These are phyloP conservation scores for Quercus rubra DNA, from an alignment of 306 rosid species.

Conservation along the genomic window DNA sequence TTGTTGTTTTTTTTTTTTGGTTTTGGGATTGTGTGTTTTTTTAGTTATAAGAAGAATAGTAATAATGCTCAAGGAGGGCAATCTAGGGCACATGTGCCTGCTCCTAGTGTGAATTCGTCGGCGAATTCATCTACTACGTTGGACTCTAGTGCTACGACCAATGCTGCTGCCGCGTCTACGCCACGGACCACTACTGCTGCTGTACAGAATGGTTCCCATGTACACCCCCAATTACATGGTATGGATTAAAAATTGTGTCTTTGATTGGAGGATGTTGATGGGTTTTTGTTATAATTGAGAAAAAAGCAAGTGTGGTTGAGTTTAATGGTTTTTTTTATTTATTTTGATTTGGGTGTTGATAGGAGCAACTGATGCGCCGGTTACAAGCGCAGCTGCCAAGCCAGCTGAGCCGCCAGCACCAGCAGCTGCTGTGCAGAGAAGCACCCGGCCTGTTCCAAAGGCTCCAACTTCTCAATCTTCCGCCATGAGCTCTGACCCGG, in stretches of 20 bases:
- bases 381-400: slow-evolving; percentile 49
- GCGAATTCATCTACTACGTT: background rate
- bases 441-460: slow-evolving; percentile 54
- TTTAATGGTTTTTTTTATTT: background rate
- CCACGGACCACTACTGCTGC: slow-evolving; percentile 31
- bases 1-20: background rate
- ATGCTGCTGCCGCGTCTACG: slow-evolving; percentile 29
- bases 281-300: slow-evolving; percentile 4
- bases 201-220: slow-evolving; percentile 62
- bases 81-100: slow-evolving; percentile 55
- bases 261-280: slow-evolving; percentile 13
- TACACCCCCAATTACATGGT: slow-evolving; percentile 58
- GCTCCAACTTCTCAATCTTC: slow-evolving; percentile 67
- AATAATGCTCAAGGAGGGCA: slow-evolving; percentile 95
- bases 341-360: slow-evolving; percentile 7
- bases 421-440: slow-evolving; percentile 30
- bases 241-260: slow-evolving; percentile 10
- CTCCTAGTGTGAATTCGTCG: slow-evolving; percentile 30
- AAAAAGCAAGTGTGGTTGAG: slow-evolving; percentile 2
- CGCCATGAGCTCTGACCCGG: slow-evolving; percentile 43
- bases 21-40: slow-evolving; percentile 9
- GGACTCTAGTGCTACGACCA: slow-evolving; percentile 35
- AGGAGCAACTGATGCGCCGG: slow-evolving; percentile 55
- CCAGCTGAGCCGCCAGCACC: slow-evolving; percentile 49
- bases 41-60: slow-evolving; percentile 65